Base-by-base conservation (phyloP, 345 rosid genomes). In the Moricandia arvensis region DNA sequence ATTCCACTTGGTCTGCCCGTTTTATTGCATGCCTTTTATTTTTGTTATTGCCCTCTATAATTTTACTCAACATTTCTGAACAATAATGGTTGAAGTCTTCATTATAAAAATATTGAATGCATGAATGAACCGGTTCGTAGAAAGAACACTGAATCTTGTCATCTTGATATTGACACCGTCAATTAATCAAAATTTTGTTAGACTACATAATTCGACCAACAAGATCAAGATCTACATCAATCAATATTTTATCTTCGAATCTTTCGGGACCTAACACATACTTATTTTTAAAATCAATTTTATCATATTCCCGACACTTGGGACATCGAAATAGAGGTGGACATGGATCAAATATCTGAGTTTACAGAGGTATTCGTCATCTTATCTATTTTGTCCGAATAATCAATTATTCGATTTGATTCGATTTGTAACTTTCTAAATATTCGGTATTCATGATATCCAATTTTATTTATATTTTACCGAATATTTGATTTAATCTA, bases 1-100 rank as follows among this genome's bases (percentile, higher is more conserved):
- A 66, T 37, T 66, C 59, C 73, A 60, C 69, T 78, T 78, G 77
- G 77, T 78, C 81, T 72, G 73, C 69, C 64, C 2, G 43, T 58
- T 66, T 38, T 66, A 13, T 45, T 45, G 65, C 75, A 63, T 63
- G 71, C 17, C 49, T 30, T 24, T 6, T 29, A 13, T 59, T 60
- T 70, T 43, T 61, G 63, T 13, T 41, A 54, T 69, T 43, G 49
- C 18, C 53, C 7, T 69, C 75, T 37, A 54, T 70, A 76, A 62
- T 29, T n/a, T 29, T 53, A 69, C 15, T 37, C 63, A 59, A 58
- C 51, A 54, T 54, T n/a, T 54, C 34, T 34, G 4, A 10, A 24
- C 54, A 75, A 59, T 37, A 49, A 62, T 75, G 17, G 12, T 61
- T 75, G 60, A 0, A 34, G 35, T 0, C 49, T 49, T 47, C 35